Evolutionary conservation across 2,329 filamentous ascomycete genomes (phyloP), one percentile per base, ranked within the genome.

Genomic region (Immersiporthe knoxdaviesiana): DNA sequence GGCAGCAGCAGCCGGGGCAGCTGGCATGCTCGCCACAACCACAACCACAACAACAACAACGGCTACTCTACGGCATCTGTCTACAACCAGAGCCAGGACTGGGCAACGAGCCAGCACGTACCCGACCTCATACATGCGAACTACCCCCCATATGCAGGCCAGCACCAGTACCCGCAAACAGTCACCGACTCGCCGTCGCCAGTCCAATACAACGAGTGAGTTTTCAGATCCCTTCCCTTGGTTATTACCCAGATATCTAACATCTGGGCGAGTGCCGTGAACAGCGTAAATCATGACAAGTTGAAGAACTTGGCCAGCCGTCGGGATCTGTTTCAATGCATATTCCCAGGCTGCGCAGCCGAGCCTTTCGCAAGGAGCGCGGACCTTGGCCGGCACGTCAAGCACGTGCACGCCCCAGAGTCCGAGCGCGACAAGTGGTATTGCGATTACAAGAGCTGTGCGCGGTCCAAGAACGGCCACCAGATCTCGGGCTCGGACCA

Each of bases 361-460:
- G 80, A 80, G 64, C 79, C 80, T 1, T 88, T 88, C 75, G 81
- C 81, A 74, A 82, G 87, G 41, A 80, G 81, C 66, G 85, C 86
- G 14, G 87, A 89, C 75, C 82, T 87, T 12, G 80, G 85, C 63
- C 82, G 87, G 21, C 87, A 88, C 76, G 81, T 81, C 74, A 78
- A 79, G 65, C 84, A 85, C 73, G 79, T 81, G 21, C 87, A 89
- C 74, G 77, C 16, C 77, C 79, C 0, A 78, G 79, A 1, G 76
- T 77, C 24, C 74, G 80, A n/a, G 62, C 84, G 84, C 72, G 78
- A 80, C 16, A 76, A 79, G 24, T 85, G 80, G 73, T 76, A 75
- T 27, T 89, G 87, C 76, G 86, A 88, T 79, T 87, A 87, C 73
- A 75, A 78, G 24, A 79, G 76, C 65, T 88, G 87, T 74, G 70